Base-by-base conservation (phyloP, 1,284 basidiomycete genomes). In the Pyrrhoderma noxium region DNA sequence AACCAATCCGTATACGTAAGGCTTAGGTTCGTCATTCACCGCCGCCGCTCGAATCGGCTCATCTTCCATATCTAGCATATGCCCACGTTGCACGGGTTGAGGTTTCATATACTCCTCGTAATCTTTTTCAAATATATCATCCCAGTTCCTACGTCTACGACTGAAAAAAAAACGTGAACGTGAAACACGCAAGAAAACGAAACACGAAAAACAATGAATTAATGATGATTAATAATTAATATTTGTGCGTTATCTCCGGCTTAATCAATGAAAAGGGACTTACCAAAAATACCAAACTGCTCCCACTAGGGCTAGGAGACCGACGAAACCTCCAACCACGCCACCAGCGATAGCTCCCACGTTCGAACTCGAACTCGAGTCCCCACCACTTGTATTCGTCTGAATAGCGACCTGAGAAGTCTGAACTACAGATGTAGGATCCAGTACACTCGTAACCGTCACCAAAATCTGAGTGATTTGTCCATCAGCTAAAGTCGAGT, bases 1-100 rank as follows among this genome's bases (percentile, higher is more conserved):
- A 23, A 62, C 60, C 19, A 57, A 51, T 31, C 60, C 60, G 44
- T 61, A 59, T 25, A 53, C 40, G 40, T 62, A 62, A 44, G 60
- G 59, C 53, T 58, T 58, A 21, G 60, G 58, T 39, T 59, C 58
- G 14, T 45, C 48, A 23, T 45, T 48, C 36, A 57, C 45, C 21
- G 53, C 52, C 27, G 56, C 27, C 13, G 53, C 44, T n/a, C 11
- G 14, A 25, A 54, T 37, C 11, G 45, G 49, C 11, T 55, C 53
- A 22, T 52, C 50, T 35, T 52, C 54, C 27, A 49, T 25, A 22
- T 56, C 54, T 14, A 56, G 47, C 51, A 52, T 45, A n/a, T 42
- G 19, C n/a, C 46, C 42, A 19, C 50, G 50, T n/a, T 27, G 23
- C 38, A 35, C 41, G 21, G 49, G 18, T 19, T 38, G n/a, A 37